Base-by-base conservation (phyloP, 2,329 filamentous ascomycete species). In the Mariannaea sp. region DNA sequence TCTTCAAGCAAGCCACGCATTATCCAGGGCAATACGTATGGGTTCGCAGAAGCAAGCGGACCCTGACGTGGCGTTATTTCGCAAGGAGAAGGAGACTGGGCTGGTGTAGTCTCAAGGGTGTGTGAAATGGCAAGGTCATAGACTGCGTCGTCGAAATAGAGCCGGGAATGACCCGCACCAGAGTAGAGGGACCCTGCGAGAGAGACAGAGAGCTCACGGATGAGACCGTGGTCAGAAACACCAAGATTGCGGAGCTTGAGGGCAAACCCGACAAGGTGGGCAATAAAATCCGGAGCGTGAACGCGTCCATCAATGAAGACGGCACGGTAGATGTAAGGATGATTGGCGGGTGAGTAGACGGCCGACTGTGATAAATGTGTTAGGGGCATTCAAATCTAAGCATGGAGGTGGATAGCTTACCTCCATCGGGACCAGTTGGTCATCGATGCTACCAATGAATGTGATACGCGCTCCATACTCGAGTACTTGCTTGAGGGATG, bases 1-100 rank as follows among this genome's bases (percentile, higher is more conserved):
- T 99, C 94, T 69, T 97, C 94, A 2, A 99, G 75, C 52, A 99
- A 75, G 0, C 94, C 94, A 7, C 94, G 84, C 86, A 99, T 94
- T 29, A 94, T 93, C 87, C 95, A 99, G 0, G 94, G 94, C 12
- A 99, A 77, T 49, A 94, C 87, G 67, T 93, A 97, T 0, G 93
- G 93, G 65, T 97, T 97, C 13, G 86, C 75, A 52, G 81, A 79
- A 1, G 74, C 67, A 22, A 83, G 63, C 58, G 70, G 57, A 1
- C 63, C 65, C 5, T 65, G 60, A 1, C 65, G 62, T 2, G 62
- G 55, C 2, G 58, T 42, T 27, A 71, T 56, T 17, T 65, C 51
- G 45, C 69, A 71, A 6, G 62, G 53, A 3, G 62, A 8, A 4
- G 55, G 54, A 77, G 72, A 43, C 27, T 75, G 69, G 13, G 84